phyloP scores from a whole-genome alignment of 495 filamentous ascomycete species.

The Letharia lupina region DNA sequence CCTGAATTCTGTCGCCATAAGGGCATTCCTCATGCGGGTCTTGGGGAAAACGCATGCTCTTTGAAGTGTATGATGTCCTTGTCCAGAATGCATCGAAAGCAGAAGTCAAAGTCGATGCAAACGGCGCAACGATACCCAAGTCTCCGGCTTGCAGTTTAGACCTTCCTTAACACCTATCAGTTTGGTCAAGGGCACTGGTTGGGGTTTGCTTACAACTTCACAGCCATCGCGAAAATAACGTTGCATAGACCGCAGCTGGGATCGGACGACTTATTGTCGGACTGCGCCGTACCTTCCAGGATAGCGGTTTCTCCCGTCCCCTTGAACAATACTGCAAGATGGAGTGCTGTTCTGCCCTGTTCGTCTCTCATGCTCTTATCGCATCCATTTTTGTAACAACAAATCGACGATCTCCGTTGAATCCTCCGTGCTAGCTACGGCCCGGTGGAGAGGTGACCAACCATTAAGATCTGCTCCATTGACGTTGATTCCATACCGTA shows the following conservation, averaged over 20 bases:
- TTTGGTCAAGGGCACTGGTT: neutral
- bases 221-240: neutral
- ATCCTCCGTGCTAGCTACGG: neutral
- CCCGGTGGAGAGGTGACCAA: neutral
- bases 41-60: neutral
- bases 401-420: neutral
- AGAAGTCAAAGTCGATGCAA: neutral
- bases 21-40: too few species aligned
- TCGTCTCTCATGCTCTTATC: neutral
- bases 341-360: neutral
- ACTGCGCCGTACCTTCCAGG: neutral
- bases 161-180: neutral
- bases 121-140: neutral
- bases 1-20: too few species aligned
- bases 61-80: neutral
- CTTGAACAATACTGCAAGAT: neutral
- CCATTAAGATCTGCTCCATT: neutral
- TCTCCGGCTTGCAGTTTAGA: neutral
- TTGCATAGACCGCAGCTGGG: rapidly evolving
- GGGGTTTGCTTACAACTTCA: neutral
- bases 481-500: neutral
- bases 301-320: neutral
- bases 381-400: neutral
- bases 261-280: neutral
- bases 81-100: neutral